Evolutionary conservation across 1,284 basidiomycete genomes (phyloP).

Genomic region (Caloboletus firmus): DNA sequence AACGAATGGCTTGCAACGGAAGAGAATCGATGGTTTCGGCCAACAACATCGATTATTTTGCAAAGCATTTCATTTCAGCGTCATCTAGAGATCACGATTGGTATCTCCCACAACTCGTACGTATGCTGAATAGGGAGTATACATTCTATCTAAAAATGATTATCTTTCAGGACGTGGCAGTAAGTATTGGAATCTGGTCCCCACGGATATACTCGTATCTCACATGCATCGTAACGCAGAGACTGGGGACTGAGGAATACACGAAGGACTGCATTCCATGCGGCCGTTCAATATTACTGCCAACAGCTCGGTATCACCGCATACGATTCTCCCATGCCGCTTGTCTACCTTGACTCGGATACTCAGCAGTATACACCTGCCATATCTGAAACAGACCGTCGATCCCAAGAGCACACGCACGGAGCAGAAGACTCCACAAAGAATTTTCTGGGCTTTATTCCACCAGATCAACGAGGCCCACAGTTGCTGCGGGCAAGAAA

Average conservation of each 20-base stretch:
- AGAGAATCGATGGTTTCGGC: conserved; percentile 73
- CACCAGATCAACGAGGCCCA: conserved; percentile 38
- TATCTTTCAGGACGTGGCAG: conserved; percentile 46
- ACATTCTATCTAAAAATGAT: conserved; percentile 13
- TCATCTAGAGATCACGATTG: conserved; percentile 64
- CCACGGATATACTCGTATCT: conserved; percentile 1
- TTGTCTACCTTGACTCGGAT: conserved; percentile 49
- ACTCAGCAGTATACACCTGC: conserved; percentile 33
- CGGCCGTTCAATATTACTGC: conserved; percentile 70
- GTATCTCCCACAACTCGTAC: conserved; percentile 68
- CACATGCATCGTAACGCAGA: conserved; percentile 19
- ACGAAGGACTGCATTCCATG: conserved; percentile 73
- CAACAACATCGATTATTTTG: conserved; percentile 59
- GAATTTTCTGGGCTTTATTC: conserved; percentile 50
- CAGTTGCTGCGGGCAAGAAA: conserved; percentile 48
- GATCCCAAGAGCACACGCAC: background rate
- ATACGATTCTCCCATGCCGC: conserved; percentile 56
- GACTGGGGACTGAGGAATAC: conserved; percentile 64
- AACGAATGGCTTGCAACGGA: conserved; percentile 75
- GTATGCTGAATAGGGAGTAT: conserved; percentile 18
- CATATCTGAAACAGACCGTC: background rate
- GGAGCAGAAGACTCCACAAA: conserved; percentile 14
- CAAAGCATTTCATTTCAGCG: conserved; percentile 64
- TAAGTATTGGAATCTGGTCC: conserved; percentile 17
- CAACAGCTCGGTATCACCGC: conserved; percentile 64